These are phyloP conservation scores for Diaporthe australafricana DNA, from an alignment of 2,329 filamentous ascomycete genomes.

Conservation along the genomic window DNA sequence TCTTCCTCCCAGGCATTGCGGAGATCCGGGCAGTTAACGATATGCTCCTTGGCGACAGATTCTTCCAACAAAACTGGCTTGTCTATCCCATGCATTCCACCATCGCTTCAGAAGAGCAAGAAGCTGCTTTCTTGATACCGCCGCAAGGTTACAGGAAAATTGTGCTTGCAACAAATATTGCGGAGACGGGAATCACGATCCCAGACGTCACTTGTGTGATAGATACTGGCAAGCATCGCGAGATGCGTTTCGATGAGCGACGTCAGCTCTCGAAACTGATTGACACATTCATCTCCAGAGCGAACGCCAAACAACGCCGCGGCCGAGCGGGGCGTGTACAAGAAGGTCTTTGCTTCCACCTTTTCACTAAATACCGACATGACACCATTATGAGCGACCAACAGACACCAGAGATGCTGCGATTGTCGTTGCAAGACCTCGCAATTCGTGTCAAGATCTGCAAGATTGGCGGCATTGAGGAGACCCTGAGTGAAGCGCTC, in stretches of 20 bases:
- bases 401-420: constrained; percentile 96
- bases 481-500: constrained; percentile 86
- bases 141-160: constrained; percentile 89
- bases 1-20: constrained; percentile 94
- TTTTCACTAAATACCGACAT: constrained; percentile 92
- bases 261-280: constrained; percentile 90
- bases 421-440: constrained; percentile 91
- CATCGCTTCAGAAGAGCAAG: constrained; percentile 96
- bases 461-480: constrained; percentile 92
- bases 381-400: constrained; percentile 89
- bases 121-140: constrained; percentile 89
- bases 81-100: constrained; percentile 93
- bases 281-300: constrained; percentile 94
- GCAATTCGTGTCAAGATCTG: constrained; percentile 98
- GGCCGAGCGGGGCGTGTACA: constrained; percentile 96
- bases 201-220: constrained; percentile 97
- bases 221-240: constrained; percentile 95
- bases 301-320: constrained; percentile 94
- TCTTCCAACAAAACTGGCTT: constrained; percentile 82
- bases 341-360: constrained; percentile 92
- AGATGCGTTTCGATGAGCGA: constrained; percentile 96
- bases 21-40: constrained; percentile 93
- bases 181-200: constrained; percentile 98
- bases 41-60: constrained; percentile 80
- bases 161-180: constrained; percentile 96